Evolutionary conservation across 2,329 filamentous ascomycete genomes (phyloP).

Genomic region (Fusarium anthophilum): DNA sequence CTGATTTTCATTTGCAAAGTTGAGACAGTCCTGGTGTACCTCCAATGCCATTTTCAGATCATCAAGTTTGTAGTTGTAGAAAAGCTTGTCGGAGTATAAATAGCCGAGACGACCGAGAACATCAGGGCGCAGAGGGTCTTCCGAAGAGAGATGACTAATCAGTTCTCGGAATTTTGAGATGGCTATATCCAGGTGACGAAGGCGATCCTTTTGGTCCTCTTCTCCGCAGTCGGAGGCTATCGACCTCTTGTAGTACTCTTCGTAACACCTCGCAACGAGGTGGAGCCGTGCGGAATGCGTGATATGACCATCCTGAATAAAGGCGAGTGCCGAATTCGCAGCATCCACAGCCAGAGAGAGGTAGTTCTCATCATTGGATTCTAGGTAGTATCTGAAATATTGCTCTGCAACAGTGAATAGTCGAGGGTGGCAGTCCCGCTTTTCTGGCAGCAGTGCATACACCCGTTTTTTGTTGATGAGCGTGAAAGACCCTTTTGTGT

Average conservation of each 20-base stretch:
- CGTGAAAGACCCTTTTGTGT: accelerated
- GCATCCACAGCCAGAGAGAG: background rate
- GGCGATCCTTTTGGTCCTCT: accelerated
- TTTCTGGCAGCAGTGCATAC: background rate
- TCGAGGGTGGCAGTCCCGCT: background rate
- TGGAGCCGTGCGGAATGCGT: background rate
- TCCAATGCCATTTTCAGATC: background rate
- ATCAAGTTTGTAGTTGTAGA: background rate
- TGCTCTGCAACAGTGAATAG: background rate
- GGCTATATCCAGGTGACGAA: background rate
- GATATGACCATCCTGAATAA: background rate
- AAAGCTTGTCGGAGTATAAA: background rate
- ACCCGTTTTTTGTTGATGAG: background rate
- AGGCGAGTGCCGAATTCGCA: background rate
- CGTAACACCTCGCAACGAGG: background rate
- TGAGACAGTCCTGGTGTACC: background rate
- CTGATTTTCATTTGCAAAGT: accelerated
- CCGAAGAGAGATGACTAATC: accelerated
- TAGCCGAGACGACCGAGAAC: background rate
- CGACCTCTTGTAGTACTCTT: background rate
- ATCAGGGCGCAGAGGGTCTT: background rate
- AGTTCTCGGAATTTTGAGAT: background rate
- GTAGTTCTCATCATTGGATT: accelerated
- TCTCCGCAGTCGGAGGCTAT: background rate
- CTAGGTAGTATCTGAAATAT: background rate